Evolutionary conservation across 2,329 filamentous ascomycete genomes (phyloP), one percentile per base, ranked within the genome.

Genomic region (Fusarium chlamydosporum): DNA sequence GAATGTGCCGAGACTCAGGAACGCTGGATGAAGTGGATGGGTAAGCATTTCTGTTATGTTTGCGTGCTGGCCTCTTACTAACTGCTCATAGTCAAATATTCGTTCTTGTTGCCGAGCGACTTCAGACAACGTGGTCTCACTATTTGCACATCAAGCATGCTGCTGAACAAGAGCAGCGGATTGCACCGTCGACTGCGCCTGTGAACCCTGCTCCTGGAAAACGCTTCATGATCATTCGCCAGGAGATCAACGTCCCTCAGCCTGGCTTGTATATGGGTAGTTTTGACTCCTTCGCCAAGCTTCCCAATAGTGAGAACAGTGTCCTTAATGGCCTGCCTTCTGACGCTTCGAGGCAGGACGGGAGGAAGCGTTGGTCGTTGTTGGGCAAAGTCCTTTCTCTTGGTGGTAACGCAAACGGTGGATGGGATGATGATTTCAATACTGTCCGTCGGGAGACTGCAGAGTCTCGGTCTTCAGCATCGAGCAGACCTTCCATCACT

Each of bases 201-300:
- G 94, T 91, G 73, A 90, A 91, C 60, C 94, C 94, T 7, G 93
- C 93, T 4, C 93, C 94, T 3, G 91, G 92, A 46, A 92, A 95
- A 74, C 87, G 92, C 65, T 92, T 97, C 64, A 88, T 97, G 79
- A 97, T 97, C 72, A 91, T 97, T 69, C 90, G 93, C 59, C 94
- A 92, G 67, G 94, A 97, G 64, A 74, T 85, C 23, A 82, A 81
- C 43, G 72, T 77, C 6, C 77, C 81, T 1, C 85, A 86, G 63
- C 79, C 80, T 4, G 83, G 84, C 8, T 76, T 87, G 10, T 79
- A 83, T 58, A 74, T 83, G 48, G 83, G 67, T 8, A 69, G 83
- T 16, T 87, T 87, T 61, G 85, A 88, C 72, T 79, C 82, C 0
- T 81, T 83, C 63, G 70, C 78, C 35, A 74, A 78, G 70, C 60